Evolutionary conservation across 371 early-diverging fungal genomes (phyloP).

Genomic region (Mucor mucedo): DNA sequence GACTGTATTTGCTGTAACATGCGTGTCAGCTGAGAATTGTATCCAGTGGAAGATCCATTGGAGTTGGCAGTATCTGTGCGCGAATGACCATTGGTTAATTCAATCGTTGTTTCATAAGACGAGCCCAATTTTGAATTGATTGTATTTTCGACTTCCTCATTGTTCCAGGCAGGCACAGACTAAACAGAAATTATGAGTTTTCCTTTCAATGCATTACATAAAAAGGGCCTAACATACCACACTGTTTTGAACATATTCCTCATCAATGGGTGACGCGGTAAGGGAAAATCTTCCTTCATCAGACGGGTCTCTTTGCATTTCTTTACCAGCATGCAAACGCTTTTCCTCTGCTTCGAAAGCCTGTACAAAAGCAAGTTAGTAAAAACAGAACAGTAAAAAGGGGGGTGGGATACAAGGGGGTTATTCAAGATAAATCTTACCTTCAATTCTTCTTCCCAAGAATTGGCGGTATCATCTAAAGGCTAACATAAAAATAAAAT

Average conservation of each 20-base stretch:
- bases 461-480: constrained; percentile 37
- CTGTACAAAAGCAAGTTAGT: constrained; percentile 12
- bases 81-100: constrained; percentile 1
- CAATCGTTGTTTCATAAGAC: neutral
- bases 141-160: constrained; percentile 1
- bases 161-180: constrained; percentile 42
- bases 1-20: constrained; percentile 73
- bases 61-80: neutral
- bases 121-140: neutral
- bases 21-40: constrained; percentile 41
- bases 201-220: neutral
- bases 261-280: constrained; percentile 31
- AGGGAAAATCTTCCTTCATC: constrained; percentile 45
- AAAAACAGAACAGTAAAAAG: neutral
- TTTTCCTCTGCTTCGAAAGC: constrained; percentile 48
- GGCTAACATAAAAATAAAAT: constrained; percentile 23
- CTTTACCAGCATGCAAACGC: constrained; percentile 25
- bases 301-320: constrained; percentile 34
- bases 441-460: constrained; percentile 49
- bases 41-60: constrained; percentile 13
- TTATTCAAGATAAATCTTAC: constrained; percentile 13
- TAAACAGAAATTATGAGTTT: constrained; percentile 10
- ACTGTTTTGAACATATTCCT: constrained; percentile 31
- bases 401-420: constrained; percentile 1
- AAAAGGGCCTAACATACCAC: neutral